Conservation (phyloP, 805 yeast genomes). For the Teunomyces funiuensis region DNA sequence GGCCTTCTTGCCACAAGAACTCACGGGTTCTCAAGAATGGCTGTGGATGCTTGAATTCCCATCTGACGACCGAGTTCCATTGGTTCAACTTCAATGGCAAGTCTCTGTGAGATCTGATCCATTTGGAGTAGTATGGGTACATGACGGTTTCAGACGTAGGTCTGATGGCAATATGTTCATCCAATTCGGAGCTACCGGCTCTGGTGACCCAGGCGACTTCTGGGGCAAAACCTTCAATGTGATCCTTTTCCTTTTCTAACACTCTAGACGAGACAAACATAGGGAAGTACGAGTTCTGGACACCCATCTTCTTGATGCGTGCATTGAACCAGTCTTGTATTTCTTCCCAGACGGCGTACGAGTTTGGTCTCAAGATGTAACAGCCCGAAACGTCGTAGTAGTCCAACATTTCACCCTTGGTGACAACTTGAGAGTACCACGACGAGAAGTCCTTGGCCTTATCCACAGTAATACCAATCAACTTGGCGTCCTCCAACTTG, state of each 20-base stretch:
- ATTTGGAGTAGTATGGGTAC: constrained; percentile 99
- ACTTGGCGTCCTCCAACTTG: constrained; percentile 77
- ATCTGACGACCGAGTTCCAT: constrained; percentile 99
- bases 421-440: constrained; percentile 96
- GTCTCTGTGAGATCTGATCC: constrained; percentile 98
- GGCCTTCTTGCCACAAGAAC: constrained; percentile 99
- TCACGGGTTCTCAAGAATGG: constrained; percentile 98
- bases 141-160: constrained; percentile 99
- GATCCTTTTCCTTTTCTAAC: constrained; percentile 96
- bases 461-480: constrained; percentile 95
- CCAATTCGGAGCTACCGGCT: constrained; percentile 92
- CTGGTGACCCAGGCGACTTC: constrained; percentile 99
- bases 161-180: constrained; percentile 98
- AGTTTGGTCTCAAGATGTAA: constrained; percentile 94
- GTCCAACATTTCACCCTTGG: constrained; percentile 97
- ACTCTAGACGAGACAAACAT: constrained; percentile 95
- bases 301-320: constrained; percentile 83
- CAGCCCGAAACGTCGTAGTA: constrained; percentile 99
- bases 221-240: constrained; percentile 98
- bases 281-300: constrained; percentile 94
- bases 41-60: constrained; percentile 99
- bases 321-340: constrained; percentile 86
- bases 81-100: constrained; percentile 94
- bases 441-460: constrained; percentile 89
- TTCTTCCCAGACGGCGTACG: constrained; percentile 91